These are phyloP conservation scores for Cucurbita maxima DNA, from an alignment of 306 rosid genomes.

Conservation along the genomic window DNA sequence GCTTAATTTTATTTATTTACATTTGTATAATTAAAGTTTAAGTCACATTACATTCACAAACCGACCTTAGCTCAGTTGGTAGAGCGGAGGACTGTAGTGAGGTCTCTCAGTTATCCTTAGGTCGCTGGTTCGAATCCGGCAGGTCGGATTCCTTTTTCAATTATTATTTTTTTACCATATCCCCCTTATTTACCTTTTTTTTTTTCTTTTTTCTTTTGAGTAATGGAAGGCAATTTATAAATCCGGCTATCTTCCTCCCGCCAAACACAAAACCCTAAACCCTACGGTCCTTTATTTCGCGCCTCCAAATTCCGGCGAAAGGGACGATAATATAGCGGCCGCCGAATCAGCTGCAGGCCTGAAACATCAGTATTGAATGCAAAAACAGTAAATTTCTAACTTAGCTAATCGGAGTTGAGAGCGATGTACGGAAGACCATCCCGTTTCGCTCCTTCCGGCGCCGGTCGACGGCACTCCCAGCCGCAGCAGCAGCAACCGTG, in stretches of 20 bases:
- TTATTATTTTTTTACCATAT: too few relatives aligned
- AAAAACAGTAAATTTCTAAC: neutral
- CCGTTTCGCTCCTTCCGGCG: slow-evolving; percentile 10
- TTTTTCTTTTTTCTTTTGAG: too few relatives aligned
- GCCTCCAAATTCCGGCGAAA: neutral
- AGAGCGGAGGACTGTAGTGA: too few relatives aligned
- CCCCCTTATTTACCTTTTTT: too few relatives aligned
- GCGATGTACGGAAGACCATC: slow-evolving; percentile 27
- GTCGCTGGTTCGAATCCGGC: too few relatives aligned
- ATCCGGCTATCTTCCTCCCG: neutral
- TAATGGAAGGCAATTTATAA: too few relatives aligned
- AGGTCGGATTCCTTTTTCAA: too few relatives aligned
- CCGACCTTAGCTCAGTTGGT: too few relatives aligned
- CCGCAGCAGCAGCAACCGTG: slow-evolving; percentile 9
- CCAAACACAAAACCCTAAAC: neutral
- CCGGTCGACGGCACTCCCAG: slow-evolving; percentile 10
- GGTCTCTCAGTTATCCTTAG: too few relatives aligned
- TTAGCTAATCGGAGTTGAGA: neutral
- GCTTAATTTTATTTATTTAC: too few relatives aligned
- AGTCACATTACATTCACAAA: too few relatives aligned
- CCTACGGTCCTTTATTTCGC: neutral
- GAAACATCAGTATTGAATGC: neutral
- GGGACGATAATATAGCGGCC: neutral
- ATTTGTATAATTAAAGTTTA: too few relatives aligned
- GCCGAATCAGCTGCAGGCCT: neutral